A percentile compares a stretch with the other conserved stretches of the same genome.
Conservation (phyloP, 495 filamentous ascomycete genomes). For the Clavariopsis aquatica region DNA sequence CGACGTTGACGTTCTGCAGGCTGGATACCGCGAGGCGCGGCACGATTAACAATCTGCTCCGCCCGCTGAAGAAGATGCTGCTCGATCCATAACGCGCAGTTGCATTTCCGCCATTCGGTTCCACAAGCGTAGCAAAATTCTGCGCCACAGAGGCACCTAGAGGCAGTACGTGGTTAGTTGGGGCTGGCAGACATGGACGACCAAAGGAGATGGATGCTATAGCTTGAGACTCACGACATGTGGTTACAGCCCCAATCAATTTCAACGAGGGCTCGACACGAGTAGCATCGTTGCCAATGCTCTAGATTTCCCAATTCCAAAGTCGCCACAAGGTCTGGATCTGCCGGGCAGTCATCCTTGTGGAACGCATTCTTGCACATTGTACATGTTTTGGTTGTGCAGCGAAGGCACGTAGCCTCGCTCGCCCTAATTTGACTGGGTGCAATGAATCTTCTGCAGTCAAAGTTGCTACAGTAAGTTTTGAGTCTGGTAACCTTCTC, state of each 20-base stretch:
- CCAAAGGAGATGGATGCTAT: no score
- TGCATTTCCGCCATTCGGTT: conserved; percentile 8
- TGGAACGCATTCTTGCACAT: conserved; percentile 23
- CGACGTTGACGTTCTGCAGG: conserved; percentile 14
- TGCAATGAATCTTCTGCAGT: conserved; percentile 16
- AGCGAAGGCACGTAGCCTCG: conserved; percentile 3
- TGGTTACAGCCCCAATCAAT: conserved; percentile 25
- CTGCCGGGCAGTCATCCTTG: conserved; percentile 18
- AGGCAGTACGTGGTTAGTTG: not conserved
- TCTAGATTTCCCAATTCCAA: not conserved
- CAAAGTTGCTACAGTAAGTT: conserved; percentile 12
- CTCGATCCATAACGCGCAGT: conserved; percentile 15
- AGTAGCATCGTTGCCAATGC: conserved; percentile 21
- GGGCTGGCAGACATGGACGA: not conserved
- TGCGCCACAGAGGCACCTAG: conserved; percentile 16
- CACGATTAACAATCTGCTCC: conserved; percentile 17
- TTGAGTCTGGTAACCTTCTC: not conserved
- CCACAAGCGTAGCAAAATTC: conserved; percentile 32
- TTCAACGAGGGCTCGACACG: conserved; percentile 8
- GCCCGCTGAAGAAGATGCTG: conserved; percentile 4
- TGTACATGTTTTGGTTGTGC: conserved; percentile 4
- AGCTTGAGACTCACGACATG: conserved; percentile 25
- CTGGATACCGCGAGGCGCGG: not conserved
- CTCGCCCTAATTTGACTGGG: not conserved
- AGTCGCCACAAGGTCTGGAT: conserved; percentile 8